Evolutionary conservation across 2,329 filamentous ascomycete species (phyloP).

Genomic region (Clarireedia sp.): DNA sequence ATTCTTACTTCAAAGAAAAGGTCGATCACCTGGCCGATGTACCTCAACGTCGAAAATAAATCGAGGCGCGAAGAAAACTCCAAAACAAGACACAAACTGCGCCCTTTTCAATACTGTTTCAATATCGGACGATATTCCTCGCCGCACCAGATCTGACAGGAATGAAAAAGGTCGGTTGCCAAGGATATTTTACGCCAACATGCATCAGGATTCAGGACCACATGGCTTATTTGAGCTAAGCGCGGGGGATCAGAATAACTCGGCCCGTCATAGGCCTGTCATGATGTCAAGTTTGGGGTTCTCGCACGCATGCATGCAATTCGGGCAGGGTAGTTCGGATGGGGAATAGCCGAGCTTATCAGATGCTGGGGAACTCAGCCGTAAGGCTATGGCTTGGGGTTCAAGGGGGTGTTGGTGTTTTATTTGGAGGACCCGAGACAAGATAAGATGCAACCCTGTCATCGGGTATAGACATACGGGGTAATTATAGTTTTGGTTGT

Average conservation of each 20-base stretch:
- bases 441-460: neutral
- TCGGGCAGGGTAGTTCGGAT: neutral
- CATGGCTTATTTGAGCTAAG: neutral
- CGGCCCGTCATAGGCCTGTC: neutral
- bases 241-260: neutral
- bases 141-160: neutral
- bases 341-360: neutral
- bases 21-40: neutral
- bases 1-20: neutral
- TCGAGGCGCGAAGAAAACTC: neutral
- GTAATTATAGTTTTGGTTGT: neutral
- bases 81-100: neutral
- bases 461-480: neutral
- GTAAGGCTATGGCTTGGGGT: neutral
- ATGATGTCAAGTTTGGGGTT: neutral
- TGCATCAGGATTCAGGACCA: neutral
- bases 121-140: neutral
- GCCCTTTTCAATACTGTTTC: slow-evolving; percentile 2
- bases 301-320: neutral
- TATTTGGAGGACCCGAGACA: neutral
- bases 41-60: neutral
- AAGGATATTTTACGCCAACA: neutral
- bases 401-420: neutral
- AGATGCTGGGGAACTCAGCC: neutral
- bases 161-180: neutral